These are phyloP conservation scores for Verticillium klebahnii DNA, from an alignment of 2,329 filamentous ascomycete genomes.

Conservation along the genomic window DNA sequence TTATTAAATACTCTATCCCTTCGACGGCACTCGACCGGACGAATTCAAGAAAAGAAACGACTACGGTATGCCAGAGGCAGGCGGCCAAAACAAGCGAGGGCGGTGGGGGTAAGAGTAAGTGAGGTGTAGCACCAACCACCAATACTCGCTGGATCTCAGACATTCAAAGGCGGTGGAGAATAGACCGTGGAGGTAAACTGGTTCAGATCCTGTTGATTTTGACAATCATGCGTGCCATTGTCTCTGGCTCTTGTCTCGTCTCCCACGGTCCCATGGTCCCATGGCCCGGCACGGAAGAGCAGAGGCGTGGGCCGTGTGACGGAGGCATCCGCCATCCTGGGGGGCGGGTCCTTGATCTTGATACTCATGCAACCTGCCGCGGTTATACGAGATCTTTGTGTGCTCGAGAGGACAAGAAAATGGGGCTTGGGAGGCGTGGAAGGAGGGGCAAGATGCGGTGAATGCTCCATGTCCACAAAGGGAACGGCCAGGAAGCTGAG, in stretches of 20 bases:
- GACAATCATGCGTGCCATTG: background rate
- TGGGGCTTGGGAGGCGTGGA: background rate
- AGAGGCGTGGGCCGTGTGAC: slow-evolving; percentile 9
- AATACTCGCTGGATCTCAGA: slow-evolving; percentile 16
- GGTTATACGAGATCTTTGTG: slow-evolving; percentile 15
- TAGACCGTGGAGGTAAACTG: slow-evolving; percentile 5
- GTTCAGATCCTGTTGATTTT: slow-evolving; percentile 5
- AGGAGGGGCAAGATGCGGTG: background rate
- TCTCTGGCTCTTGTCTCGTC: background rate
- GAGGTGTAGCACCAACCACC: slow-evolving; percentile 7
- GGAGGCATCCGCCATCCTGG: slow-evolving; percentile 12
- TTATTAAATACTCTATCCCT: background rate
- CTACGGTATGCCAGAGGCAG: slow-evolving; percentile 4
- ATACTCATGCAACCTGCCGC: slow-evolving; percentile 14
- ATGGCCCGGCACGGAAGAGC: background rate
- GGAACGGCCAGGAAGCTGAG: background rate
- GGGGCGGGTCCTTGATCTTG: slow-evolving; percentile 14
- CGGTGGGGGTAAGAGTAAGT: slow-evolving; percentile 9
- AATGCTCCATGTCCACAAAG: background rate
- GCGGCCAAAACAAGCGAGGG: slow-evolving; percentile 12
- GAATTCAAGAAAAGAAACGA: slow-evolving; percentile 8
- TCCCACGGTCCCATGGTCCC: background rate
- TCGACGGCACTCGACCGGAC: background rate
- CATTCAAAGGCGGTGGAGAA: slow-evolving; percentile 10
- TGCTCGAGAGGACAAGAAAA: background rate